Percentiles rank a stretch among this genome's conserved stretches.
Evolutionary conservation across 2,329 filamentous ascomycete genomes (phyloP).

Genomic region (Coccinonectria pachysandricola): DNA sequence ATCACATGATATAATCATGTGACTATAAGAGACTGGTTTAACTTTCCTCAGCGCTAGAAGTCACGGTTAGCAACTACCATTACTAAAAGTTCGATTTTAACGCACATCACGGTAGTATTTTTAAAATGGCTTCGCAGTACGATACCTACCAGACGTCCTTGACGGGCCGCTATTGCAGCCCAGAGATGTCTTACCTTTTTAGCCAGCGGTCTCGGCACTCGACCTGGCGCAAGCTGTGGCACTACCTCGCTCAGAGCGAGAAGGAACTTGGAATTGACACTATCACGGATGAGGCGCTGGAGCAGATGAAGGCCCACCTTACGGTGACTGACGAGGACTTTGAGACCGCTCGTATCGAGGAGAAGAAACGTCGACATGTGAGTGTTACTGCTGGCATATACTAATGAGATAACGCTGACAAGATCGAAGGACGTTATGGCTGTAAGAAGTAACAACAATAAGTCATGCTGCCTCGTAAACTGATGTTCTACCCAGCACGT

Average conservation of each 20-base stretch:
- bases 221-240: conserved; percentile 79
- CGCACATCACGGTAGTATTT: no score
- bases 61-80: no score
- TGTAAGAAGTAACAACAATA: conserved; percentile 23
- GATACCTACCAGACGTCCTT: conserved; percentile 53
- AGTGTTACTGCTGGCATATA: no score
- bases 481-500: conserved; percentile 41
- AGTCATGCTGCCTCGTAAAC: background rate
- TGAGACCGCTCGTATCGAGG: conserved; percentile 62
- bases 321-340: conserved; percentile 72
- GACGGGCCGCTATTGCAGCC: conserved; percentile 61
- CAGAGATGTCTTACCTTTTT: conserved; percentile 73
- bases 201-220: conserved; percentile 62
- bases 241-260: conserved; percentile 72
- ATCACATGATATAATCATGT: no score
- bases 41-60: no score
- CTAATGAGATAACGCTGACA: no score
- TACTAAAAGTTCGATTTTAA: no score
- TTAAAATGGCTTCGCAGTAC: no score
- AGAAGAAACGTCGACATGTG: conserved; percentile 56
- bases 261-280: conserved; percentile 64
- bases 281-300: conserved; percentile 65
- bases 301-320: conserved; percentile 65
- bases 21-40: no score
- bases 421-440: conserved; percentile 44